These are phyloP conservation scores for Saccharomycopsis sp. DNA, from an alignment of 805 yeast species.

Conservation along the genomic window DNA sequence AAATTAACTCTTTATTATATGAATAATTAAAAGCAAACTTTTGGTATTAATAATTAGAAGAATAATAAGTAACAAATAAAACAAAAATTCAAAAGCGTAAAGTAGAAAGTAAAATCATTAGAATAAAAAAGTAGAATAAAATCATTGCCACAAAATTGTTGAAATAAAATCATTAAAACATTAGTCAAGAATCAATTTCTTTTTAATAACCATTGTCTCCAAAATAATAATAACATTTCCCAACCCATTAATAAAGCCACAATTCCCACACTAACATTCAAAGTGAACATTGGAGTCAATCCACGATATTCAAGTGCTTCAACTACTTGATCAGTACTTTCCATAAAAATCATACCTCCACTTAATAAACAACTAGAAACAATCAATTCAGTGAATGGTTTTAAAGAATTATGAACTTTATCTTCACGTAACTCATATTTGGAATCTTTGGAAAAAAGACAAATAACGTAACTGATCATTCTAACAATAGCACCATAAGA, in stretches of 20 bases:
- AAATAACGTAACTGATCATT: conserved; percentile 46
- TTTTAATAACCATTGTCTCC: conserved; percentile 32
- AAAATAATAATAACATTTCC: conserved; percentile 61
- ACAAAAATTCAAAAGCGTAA: no score
- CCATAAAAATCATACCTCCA: conserved; percentile 91
- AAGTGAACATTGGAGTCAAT: conserved; percentile 78
- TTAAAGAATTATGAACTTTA: conserved; percentile 27
- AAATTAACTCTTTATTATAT: no score
- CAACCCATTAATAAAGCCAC: conserved; percentile 78
- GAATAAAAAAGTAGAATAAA: no score
- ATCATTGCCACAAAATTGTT: no score
- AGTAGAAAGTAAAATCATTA: no score
- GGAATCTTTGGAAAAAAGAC: conserved; percentile 33
- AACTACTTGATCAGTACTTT: conserved; percentile 78
- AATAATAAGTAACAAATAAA: no score
- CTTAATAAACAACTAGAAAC: conserved; percentile 68
- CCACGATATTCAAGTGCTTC: conserved; percentile 77
- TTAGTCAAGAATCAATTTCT: not conserved
- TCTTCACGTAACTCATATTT: not conserved
- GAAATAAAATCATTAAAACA: not conserved
- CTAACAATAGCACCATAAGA: conserved; percentile 78
- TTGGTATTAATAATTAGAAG: no score
- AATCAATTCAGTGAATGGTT: conserved; percentile 82
- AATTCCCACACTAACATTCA: conserved; percentile 76
- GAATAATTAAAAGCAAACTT: no score